Percentiles rank a stretch among this genome's conserved stretches.
Evolutionary conservation across 1,284 basidiomycete species (phyloP).

Genomic region (Meripilus lineatus): DNA sequence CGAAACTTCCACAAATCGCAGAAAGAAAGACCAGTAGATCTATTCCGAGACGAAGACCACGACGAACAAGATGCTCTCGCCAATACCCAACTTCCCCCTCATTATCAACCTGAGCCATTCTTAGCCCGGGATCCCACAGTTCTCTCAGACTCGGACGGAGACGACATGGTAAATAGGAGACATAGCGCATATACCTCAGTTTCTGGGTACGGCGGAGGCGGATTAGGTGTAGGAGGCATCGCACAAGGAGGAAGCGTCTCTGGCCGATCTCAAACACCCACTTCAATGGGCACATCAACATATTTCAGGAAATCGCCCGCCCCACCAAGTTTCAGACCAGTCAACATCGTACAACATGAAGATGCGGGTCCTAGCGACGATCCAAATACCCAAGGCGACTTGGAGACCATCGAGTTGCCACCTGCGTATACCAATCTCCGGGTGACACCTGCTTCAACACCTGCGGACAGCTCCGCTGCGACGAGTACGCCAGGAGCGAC

Average conservation of each 20-base stretch:
- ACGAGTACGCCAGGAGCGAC: neutral
- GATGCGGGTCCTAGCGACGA: constrained; percentile 57
- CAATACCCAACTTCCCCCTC: constrained; percentile 45
- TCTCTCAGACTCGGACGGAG: constrained; percentile 27
- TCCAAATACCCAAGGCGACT: constrained; percentile 30
- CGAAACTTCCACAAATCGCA: constrained; percentile 31
- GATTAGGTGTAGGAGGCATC: neutral
- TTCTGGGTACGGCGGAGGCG: constrained; percentile 3
- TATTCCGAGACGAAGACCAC: constrained; percentile 53
- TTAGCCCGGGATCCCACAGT: constrained; percentile 57
- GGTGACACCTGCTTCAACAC: neutral
- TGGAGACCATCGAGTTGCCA: constrained; percentile 74
- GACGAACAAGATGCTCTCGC: constrained; percentile 39
- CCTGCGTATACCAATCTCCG: constrained; percentile 61
- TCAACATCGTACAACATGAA: constrained; percentile 79
- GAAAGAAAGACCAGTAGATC: constrained; percentile 57
- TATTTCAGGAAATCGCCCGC: constrained; percentile 43
- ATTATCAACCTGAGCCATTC: constrained; percentile 71
- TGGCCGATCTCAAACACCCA: constrained; percentile 8
- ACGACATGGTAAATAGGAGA: constrained; percentile 19
- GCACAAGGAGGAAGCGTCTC: neutral
- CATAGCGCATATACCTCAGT: constrained; percentile 20
- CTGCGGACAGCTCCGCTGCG: neutral
- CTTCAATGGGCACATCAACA: constrained; percentile 21
- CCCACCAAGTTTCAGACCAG: constrained; percentile 49